Conservation (phyloP, 2,329 filamentous ascomycete species). For the Fusarium devonianum region DNA sequence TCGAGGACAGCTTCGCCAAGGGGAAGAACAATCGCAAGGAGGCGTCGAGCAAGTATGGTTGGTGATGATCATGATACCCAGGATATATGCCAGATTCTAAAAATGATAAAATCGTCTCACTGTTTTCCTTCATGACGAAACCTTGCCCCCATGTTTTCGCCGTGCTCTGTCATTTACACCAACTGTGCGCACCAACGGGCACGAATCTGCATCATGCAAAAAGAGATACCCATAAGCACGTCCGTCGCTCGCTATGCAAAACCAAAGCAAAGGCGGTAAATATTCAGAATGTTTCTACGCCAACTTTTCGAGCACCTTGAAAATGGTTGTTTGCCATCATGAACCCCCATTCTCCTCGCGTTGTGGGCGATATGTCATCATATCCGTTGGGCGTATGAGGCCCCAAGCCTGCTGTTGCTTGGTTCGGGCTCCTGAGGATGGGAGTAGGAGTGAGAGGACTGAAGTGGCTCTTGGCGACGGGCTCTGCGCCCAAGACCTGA, state of each 20-base stretch:
- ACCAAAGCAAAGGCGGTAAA: conserved; percentile 2
- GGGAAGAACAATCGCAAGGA: conserved; percentile 82
- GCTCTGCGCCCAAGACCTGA: conserved; percentile 48
- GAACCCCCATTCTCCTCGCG: conserved; percentile 68
- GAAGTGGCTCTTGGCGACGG: conserved; percentile 30
- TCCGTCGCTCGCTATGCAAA: conserved; percentile 16
- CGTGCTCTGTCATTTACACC: conserved; percentile 18
- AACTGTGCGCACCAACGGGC: conserved; percentile 13
- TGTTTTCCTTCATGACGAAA: conserved; percentile 5
- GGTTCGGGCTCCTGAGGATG: conserved; percentile 30
- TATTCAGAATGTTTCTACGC: conserved; percentile 52
- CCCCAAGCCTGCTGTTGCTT: conserved; percentile 45
- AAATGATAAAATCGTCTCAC: conserved; percentile 11
- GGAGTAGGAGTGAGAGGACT: conserved; percentile 36
- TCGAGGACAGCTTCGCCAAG: conserved; percentile 90
- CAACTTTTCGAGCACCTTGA: conserved; percentile 54
- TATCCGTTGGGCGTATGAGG: conserved; percentile 65
- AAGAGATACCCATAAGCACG: conserved; percentile 20
- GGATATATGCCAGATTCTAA: conserved; percentile 13
- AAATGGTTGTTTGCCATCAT: conserved; percentile 60
- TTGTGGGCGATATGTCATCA: conserved; percentile 69
- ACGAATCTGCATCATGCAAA: conserved; percentile 9
- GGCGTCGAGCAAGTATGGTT: conserved; percentile 84
- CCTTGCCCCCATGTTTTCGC: conserved; percentile 8
- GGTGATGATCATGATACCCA: conserved; percentile 55